phyloP scores from a whole-genome alignment of 2,329 filamentous ascomycete species.

The Aaosphaeria pasadenensis region DNA sequence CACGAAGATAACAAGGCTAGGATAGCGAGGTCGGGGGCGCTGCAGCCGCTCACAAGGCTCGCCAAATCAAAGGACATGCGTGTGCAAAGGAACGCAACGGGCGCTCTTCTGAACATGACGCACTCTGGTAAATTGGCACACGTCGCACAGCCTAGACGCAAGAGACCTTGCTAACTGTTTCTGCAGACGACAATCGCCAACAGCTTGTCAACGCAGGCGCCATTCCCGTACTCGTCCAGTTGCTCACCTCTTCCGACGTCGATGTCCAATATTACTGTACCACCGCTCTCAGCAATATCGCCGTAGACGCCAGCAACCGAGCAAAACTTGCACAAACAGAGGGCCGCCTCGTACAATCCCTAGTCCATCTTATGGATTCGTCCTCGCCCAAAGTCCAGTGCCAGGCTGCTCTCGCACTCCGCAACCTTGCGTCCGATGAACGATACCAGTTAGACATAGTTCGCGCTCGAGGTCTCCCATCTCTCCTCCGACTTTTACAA shows the following conservation, averaged over 20 bases:
- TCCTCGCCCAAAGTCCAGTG: conserved; percentile 93
- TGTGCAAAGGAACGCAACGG: conserved; percentile 95
- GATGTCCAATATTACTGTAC: conserved; percentile 99
- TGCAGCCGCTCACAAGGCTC: conserved; percentile 84
- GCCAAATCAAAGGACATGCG: conserved; percentile 99
- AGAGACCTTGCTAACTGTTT: conserved; percentile 14
- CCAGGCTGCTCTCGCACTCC: conserved; percentile 88
- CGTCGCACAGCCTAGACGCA: conserved; percentile 1
- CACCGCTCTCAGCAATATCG: conserved; percentile 96
- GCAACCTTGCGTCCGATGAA: conserved; percentile 95
- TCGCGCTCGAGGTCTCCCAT: conserved; percentile 77
- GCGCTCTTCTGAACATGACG: conserved; percentile 96
- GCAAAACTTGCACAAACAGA: conserved; percentile 90
- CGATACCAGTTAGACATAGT: conserved; percentile 99
- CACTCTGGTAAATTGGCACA: conserved; percentile 71
- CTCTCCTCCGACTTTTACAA: conserved; percentile 84
- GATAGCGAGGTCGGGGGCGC: conserved; percentile 90
- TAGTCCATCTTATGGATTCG: conserved; percentile 96
- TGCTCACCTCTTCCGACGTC: conserved; percentile 88
- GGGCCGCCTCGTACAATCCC: conserved; percentile 83
- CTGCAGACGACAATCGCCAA: conserved; percentile 88
- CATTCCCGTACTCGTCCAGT: conserved; percentile 94
- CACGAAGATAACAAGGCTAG: conserved; percentile 99
- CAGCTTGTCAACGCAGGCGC: conserved; percentile 96
- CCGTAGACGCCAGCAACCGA: conserved; percentile 86